Evolutionary conservation across 2,329 filamentous ascomycete species (phyloP), one percentile per base, ranked within the genome.

Genomic region (Chaetomium globosum): DNA sequence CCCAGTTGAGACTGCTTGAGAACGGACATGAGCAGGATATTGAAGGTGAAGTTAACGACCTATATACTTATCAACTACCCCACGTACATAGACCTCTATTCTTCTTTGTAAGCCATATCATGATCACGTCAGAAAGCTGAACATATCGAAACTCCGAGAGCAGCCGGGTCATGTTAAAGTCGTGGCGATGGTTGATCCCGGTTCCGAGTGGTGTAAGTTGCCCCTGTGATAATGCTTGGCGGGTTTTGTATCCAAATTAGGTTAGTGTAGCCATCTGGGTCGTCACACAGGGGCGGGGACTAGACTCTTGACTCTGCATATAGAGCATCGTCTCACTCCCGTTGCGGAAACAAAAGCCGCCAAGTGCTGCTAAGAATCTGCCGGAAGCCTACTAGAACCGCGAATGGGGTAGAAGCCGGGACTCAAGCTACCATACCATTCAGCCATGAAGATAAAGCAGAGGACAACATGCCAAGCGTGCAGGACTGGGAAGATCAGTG

Each of bases 391-490:
- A 30, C 33, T 13, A 13, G 9, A 10, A 43, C 13, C 4, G 4
- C 23, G 28, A 5, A 53, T 48, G 6, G 16, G n/a, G 31, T 12
- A 19, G 7, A 30, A 61, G 52, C 28, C 26, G 7, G 19, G 36
- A 31, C 13, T 36, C 23, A 43, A n/a, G 19, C 16, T 7, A 16
- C 39, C 16, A 16, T 7, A 16, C 39, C 16, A 16, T 23, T 49
- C 19, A 39, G 39, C 48, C 39, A 70, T 70, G 69, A 70, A 68
- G 54, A 61, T 69, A 13, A 67, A 67, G 33, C 58, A 65, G 23
- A 65, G 49, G 39, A 67, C 59, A 10, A 68, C 63, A 48, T 70
- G 67, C 53, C 63, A 70, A 46, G 61, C 49, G 33, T 69, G 69
- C 39, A 55, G 67, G 48, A 66, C 49, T 19, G 52, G 62, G 16